These are phyloP conservation scores for Cenchrus purpureus DNA, from an alignment of 176 grass and related monocot species.

Conservation along the genomic window DNA sequence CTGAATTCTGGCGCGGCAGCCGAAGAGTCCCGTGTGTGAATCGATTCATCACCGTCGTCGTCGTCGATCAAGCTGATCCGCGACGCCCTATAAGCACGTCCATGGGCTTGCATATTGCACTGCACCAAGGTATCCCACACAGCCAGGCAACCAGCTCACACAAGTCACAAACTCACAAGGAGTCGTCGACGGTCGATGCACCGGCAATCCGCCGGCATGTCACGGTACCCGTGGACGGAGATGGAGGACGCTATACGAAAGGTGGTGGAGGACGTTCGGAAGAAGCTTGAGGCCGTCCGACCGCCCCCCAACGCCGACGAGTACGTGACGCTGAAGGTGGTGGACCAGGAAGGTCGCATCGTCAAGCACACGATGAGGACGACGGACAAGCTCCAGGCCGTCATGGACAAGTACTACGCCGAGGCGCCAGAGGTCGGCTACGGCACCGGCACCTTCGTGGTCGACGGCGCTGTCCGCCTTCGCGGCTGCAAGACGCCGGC, in stretches of 20 bases:
- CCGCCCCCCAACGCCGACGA: too few species aligned
- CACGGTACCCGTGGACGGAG: not conserved
- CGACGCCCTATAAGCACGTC: not conserved
- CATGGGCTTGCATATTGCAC: too few species aligned
- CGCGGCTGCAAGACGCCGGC: not conserved
- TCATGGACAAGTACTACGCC: slow-evolving; percentile 25
- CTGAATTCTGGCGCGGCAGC: not conserved
- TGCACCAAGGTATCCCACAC: too few species aligned
- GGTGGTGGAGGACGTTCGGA: too few species aligned
- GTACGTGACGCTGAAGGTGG: slow-evolving; percentile 15
- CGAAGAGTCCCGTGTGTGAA: not conserved
- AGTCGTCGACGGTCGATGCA: too few species aligned
- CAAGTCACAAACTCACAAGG: too few species aligned
- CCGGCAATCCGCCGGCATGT: not conserved
- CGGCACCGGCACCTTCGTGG: not conserved
- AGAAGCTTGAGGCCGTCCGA: too few species aligned
- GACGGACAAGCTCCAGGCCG: not conserved
- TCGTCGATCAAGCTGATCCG: too few species aligned
- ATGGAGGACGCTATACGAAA: not conserved
- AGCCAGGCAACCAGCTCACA: too few species aligned
- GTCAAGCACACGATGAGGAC: not conserved
- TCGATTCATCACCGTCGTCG: too few species aligned
- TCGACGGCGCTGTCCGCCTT: not conserved
- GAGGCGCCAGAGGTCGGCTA: not conserved
- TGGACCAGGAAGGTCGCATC: not conserved